These are phyloP conservation scores for Pestalotiopsis sp. DNA, from an alignment of 2,329 filamentous ascomycete species.

Conservation along the genomic window DNA sequence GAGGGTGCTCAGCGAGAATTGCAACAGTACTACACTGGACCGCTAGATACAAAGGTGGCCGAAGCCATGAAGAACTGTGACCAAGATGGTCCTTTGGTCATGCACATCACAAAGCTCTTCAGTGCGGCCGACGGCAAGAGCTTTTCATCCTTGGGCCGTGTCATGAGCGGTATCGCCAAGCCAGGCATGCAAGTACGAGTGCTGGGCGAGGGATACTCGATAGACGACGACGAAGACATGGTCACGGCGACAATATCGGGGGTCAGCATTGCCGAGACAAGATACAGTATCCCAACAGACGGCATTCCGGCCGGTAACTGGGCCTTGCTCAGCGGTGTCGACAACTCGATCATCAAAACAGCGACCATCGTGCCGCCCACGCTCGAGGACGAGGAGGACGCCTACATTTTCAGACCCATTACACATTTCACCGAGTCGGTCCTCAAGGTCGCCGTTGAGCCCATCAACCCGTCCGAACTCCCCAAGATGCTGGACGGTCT, in stretches of 20 bases:
- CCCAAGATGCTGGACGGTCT: slow-evolving; percentile 98
- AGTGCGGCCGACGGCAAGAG: slow-evolving; percentile 86
- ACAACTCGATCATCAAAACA: slow-evolving; percentile 98
- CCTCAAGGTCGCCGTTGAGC: slow-evolving; percentile 96
- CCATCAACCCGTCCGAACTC: slow-evolving; percentile 95
- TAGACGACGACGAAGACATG: slow-evolving; percentile 99
- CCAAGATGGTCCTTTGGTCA: slow-evolving; percentile 85
- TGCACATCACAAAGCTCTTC: slow-evolving; percentile 92
- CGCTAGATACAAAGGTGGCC: slow-evolving; percentile 78
- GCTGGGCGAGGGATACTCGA: slow-evolving; percentile 90
- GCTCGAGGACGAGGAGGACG: slow-evolving; percentile 84
- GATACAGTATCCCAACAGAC: slow-evolving; percentile 89
- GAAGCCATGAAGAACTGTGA: slow-evolving; percentile 80
- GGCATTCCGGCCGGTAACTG: slow-evolving; percentile 93
- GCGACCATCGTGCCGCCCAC: slow-evolving; percentile 83
- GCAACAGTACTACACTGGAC: slow-evolving; percentile 89
- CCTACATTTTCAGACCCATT: slow-evolving; percentile 91
- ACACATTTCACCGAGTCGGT: slow-evolving; percentile 96
- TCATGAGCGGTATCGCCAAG: slow-evolving; percentile 87
- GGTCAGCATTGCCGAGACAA: slow-evolving; percentile 87
- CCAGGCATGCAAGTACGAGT: slow-evolving; percentile 84
- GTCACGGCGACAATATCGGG: slow-evolving; percentile 78
- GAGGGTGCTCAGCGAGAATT: slow-evolving; percentile 76
- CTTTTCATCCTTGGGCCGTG: slow-evolving; percentile 87
- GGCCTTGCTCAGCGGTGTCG: slow-evolving; percentile 87